Evolutionary conservation across 1,139 yeast genomes (phyloP).

Genomic region (Diutina neorugosa): DNA sequence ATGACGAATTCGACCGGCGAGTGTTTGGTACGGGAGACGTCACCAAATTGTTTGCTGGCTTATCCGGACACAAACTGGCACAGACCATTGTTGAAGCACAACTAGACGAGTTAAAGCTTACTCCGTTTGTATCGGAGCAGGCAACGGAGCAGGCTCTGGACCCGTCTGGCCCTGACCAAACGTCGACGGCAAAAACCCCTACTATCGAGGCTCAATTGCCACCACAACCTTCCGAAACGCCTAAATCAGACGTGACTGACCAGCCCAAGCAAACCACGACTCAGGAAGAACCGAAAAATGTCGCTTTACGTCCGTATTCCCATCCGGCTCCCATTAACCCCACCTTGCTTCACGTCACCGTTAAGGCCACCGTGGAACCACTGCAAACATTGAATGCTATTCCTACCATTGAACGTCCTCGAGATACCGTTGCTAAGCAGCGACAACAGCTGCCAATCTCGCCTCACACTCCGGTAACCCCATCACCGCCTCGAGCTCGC

Average conservation of each 20-base stretch:
- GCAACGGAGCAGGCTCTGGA: neutral
- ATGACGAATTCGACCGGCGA: neutral
- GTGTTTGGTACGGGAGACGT: neutral
- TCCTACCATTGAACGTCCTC: neutral
- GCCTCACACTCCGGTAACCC: neutral
- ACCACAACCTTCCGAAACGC: neutral
- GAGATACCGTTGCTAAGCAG: neutral
- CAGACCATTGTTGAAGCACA: neutral
- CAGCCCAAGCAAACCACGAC: neutral
- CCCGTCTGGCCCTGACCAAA: neutral
- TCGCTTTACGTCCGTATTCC: neutral
- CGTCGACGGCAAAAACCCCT: neutral
- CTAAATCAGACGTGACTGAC: neutral
- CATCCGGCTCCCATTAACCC: neutral
- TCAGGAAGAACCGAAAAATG: neutral
- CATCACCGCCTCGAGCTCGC: neutral
- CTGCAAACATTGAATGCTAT: neutral
- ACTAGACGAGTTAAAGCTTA: neutral
- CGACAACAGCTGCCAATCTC: neutral
- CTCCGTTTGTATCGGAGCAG: neutral
- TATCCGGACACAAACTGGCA: neutral
- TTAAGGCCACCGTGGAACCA: slow-evolving; percentile 3
- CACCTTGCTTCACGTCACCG: neutral
- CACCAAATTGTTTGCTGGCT: neutral
- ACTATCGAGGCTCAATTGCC: neutral